Evolutionary conservation across 306 rosid genomes (phyloP), one percentile per base, ranked within the genome.

Genomic region (Corylus avellana): DNA sequence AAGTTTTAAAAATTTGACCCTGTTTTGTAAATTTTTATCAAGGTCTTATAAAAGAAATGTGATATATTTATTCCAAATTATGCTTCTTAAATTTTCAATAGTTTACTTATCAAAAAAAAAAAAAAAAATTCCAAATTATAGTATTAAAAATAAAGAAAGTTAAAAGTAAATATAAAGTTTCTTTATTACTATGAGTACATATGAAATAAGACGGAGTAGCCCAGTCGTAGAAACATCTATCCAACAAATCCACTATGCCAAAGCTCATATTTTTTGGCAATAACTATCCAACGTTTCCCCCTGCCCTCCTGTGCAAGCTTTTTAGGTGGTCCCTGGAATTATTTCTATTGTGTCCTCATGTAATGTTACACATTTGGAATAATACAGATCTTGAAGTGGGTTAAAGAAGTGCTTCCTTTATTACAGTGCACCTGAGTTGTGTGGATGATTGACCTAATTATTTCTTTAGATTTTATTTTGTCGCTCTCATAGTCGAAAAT

Each of bases 401-500:
- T 67, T 17, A 67, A 42, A 37, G 27, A 42, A 39, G 50, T 42
- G 29, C 48, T 37, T 67, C 72, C 27, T 39, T 37, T 62, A 13
- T 29, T 62, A 14, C 69, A 67, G 8, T 67, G 18, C 13, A 39
- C 29, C 29, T 42, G 72, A 17, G 29, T 56, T 56, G 27, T 9
- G 1, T 29, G n/a, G 66, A 59, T 59, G 66, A 59, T 25, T 59
- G 66, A 59, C 66, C 29, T 59, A 12, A 49, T 49, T 49, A 11
- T 49, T 49, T 10, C 12, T 49, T 49, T 49, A 49, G 53, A 49
- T 9, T 49, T 49, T 16, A 18, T 39, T 37, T 67, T 67, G 42
- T 32, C 2, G 10, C 69, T 7, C 11, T 67, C 48, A 72, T 70
- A 37, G 47, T 51, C 42, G 81, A 79, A 35, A 55, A 73, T 58